A percentile compares a stretch with the other conserved stretches of the same genome.
phyloP scores from a whole-genome alignment of 805 yeast genomes.

The Candida verbasci region DNA sequence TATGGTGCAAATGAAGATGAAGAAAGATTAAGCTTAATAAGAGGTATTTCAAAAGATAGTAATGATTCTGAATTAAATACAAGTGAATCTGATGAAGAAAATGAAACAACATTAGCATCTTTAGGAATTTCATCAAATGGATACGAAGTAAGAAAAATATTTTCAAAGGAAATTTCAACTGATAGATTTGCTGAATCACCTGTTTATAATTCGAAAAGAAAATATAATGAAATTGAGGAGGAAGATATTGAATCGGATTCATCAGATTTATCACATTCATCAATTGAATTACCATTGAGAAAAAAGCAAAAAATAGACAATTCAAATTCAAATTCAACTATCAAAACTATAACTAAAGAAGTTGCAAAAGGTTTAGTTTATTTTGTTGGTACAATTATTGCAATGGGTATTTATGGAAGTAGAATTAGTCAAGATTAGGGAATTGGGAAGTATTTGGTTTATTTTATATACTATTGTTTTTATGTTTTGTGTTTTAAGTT shows the following conservation, averaged over 20 bases:
- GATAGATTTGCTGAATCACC: neutral
- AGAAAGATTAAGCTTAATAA: too few species aligned
- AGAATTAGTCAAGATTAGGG: conserved; percentile 5
- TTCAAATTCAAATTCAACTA: conserved; percentile 10
- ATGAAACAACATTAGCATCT: too few species aligned
- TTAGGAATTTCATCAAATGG: too few species aligned
- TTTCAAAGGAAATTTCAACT: too few species aligned
- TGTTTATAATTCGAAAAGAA: neutral
- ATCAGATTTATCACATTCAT: neutral
- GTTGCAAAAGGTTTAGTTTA: conserved; percentile 28
- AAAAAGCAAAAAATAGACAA: conserved; percentile 8
- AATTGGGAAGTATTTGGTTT: neutral
- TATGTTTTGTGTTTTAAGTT: neutral
- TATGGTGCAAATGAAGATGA: neutral
- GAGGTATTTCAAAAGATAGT: too few species aligned
- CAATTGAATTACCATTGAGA: conserved; percentile 4
- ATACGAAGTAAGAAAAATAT: too few species aligned
- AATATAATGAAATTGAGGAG: conserved; percentile 2
- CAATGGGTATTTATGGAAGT: conserved; percentile 34
- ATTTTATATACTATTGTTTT: neutral
- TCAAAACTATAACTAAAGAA: conserved; percentile 30
- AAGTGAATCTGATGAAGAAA: too few species aligned
- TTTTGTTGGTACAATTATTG: conserved; percentile 26
- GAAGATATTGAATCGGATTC: neutral
- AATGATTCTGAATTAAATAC: too few species aligned